Evolutionary conservation across 345 rosid species (phyloP).

Genomic region (Garcia nutans): DNA sequence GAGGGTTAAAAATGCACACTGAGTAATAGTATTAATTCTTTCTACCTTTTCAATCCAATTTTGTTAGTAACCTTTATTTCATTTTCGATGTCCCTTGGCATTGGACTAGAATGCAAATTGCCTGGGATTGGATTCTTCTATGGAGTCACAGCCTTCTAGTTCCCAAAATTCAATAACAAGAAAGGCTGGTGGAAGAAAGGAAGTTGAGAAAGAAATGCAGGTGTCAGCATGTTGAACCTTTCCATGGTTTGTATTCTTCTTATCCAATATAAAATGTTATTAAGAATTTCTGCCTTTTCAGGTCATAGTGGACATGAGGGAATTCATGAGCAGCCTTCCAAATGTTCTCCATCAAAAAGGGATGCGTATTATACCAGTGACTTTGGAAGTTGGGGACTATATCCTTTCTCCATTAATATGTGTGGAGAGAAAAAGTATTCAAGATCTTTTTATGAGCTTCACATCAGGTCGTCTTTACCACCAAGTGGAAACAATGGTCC

Average conservation of each 20-base stretch:
- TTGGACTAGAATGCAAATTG: constrained; percentile 63
- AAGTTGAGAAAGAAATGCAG: constrained; percentile 85
- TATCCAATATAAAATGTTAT: background rate
- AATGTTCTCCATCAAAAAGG: constrained; percentile 97
- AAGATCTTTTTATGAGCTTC: constrained; percentile 93
- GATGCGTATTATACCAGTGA: constrained; percentile 84
- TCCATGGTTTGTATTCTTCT: constrained; percentile 10
- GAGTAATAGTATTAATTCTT: background rate
- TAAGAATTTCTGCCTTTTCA: constrained; percentile 24
- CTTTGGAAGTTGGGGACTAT: constrained; percentile 94
- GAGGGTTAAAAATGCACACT: background rate
- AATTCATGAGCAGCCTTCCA: constrained; percentile 99
- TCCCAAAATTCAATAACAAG: constrained; percentile 80
- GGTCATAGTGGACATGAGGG: constrained; percentile 98
- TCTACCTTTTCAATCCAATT: background rate
- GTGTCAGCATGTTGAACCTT: constrained; percentile 31
- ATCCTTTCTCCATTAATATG: constrained; percentile 82
- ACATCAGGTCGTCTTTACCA: constrained; percentile 89
- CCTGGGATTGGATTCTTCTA: constrained; percentile 50
- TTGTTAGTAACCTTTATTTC: background rate
- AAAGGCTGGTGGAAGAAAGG: constrained; percentile 95
- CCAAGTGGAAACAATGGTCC: constrained; percentile 90
- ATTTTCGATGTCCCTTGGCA: constrained; percentile 13
- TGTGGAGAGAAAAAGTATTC: constrained; percentile 93
- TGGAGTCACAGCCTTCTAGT: constrained; percentile 60